Conservation (phyloP, 441 rosid species). For the Isatis lusitanica region DNA sequence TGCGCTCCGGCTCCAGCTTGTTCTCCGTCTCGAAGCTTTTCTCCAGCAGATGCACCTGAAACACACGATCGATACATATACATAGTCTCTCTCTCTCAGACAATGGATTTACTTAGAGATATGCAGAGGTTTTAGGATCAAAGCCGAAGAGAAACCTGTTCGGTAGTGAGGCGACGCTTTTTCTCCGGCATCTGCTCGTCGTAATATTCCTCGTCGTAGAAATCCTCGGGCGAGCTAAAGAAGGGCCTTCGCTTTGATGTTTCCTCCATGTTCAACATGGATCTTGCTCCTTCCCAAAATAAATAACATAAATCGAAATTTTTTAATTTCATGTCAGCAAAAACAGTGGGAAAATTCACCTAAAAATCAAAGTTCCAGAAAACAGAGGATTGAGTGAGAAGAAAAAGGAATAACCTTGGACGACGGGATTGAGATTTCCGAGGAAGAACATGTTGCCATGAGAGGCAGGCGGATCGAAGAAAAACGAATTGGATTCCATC, state of each 20-base stretch:
- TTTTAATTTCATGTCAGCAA: background rate
- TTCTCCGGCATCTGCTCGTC: conserved; percentile 83
- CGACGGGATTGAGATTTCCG: conserved; percentile 49
- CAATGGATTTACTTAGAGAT: too few relatives aligned
- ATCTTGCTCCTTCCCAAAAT: conserved; percentile 48
- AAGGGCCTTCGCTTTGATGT: conserved; percentile 68
- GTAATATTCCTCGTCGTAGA: conserved; percentile 71
- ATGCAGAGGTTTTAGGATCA: too few relatives aligned
- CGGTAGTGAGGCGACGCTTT: conserved; percentile 84
- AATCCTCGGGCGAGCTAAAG: conserved; percentile 72
- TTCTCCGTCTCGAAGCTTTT: conserved; percentile 78
- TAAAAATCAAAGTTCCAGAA: background rate
- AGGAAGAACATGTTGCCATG: conserved; percentile 68
- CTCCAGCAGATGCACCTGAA: conserved; percentile 71
- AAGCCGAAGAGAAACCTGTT: conserved; percentile 50
- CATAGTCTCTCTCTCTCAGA: too few relatives aligned
- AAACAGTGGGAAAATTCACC: background rate
- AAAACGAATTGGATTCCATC: conserved; percentile 72
- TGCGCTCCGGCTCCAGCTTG: conserved; percentile 79
- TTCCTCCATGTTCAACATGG: conserved; percentile 64
- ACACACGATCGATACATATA: background rate
- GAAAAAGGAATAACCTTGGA: conserved; percentile 43
- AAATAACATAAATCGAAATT: background rate
- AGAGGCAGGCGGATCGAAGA: conserved; percentile 60
- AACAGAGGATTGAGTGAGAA: background rate